Conservation (phyloP, 805 yeast species). For the Saturnispora halmiae region DNA sequence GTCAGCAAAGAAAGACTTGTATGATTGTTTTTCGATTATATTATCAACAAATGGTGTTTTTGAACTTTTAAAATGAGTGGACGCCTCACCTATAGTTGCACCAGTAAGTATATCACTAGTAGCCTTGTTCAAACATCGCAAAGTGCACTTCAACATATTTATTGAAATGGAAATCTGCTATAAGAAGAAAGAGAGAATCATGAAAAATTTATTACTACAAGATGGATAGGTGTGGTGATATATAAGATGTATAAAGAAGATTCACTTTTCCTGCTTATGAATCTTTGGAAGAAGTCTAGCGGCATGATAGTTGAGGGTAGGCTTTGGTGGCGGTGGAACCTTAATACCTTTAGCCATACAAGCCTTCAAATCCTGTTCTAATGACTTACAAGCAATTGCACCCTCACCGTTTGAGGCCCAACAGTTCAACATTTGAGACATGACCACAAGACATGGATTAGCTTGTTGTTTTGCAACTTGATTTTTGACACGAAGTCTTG, state of each 20-base stretch:
- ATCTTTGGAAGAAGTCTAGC: conserved; percentile 47
- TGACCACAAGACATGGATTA: conserved; percentile 67
- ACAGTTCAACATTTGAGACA: conserved; percentile 82
- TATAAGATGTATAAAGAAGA: background rate
- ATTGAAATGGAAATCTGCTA: background rate
- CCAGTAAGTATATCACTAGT: conserved; percentile 43
- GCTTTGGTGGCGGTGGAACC: conserved; percentile 30
- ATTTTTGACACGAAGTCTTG: conserved; percentile 60
- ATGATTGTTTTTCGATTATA: conserved; percentile 15
- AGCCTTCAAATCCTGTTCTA: conserved; percentile 60
- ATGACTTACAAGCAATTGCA: conserved; percentile 48
- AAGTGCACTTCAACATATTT: background rate
- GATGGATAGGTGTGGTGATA: background rate
- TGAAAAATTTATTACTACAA: background rate
- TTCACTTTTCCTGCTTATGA: conserved; percentile 28
- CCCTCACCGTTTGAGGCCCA: conserved; percentile 97
- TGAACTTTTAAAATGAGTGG: background rate
- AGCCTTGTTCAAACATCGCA: conserved; percentile 25
- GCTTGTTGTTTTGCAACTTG: conserved; percentile 49
- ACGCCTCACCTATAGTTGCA: conserved; percentile 35
- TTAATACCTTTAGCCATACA: conserved; percentile 50
- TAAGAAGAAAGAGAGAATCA: background rate
- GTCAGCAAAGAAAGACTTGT: conserved; percentile 21
- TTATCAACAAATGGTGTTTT: conserved; percentile 4
- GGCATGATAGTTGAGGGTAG: conserved; percentile 48